Evolutionary conservation across 2,329 filamentous ascomycete genomes (phyloP).

Genomic region (Ascocoryne sarcoides): DNA sequence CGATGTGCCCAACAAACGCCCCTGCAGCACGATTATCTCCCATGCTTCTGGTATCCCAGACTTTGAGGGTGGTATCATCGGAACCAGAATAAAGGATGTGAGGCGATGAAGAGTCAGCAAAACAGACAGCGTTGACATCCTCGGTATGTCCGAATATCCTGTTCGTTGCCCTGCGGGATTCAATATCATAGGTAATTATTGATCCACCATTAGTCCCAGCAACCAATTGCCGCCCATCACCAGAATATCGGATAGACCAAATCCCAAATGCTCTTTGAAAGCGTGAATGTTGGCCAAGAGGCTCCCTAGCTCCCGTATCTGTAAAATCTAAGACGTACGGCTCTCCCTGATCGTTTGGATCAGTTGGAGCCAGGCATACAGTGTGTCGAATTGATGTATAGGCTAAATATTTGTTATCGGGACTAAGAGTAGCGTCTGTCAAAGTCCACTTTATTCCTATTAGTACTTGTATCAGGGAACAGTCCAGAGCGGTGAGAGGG

Average conservation of each 20-base stretch:
- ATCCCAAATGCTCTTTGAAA: slow-evolving; percentile 48
- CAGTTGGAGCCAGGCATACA: slow-evolving; percentile 80
- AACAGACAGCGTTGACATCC: slow-evolving; percentile 95
- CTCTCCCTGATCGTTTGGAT: slow-evolving; percentile 71
- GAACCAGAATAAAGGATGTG: slow-evolving; percentile 95
- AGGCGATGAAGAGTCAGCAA: slow-evolving; percentile 78
- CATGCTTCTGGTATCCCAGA: slow-evolving; percentile 93
- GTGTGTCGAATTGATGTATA: slow-evolving; percentile 82
- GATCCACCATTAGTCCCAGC: slow-evolving; percentile 74
- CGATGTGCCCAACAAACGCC: slow-evolving; percentile 57
- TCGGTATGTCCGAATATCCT: slow-evolving; percentile 58
- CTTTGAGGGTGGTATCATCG: slow-evolving; percentile 87
- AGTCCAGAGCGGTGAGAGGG: too few species aligned
- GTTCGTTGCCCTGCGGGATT: slow-evolving; percentile 66
- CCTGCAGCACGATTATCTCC: slow-evolving; percentile 67
- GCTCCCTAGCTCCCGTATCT: slow-evolving; percentile 31
- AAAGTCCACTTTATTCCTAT: slow-evolving; percentile 99
- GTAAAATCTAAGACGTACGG: slow-evolving; percentile 72
- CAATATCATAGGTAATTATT: slow-evolving; percentile 88
- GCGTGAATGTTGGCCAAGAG: slow-evolving; percentile 10
- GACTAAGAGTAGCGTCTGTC: slow-evolving; percentile 83
- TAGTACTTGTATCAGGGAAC: too few species aligned
- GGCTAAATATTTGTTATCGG: slow-evolving; percentile 84
- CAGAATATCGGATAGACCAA: slow-evolving; percentile 87
- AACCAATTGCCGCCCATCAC: slow-evolving; percentile 82